Base-by-base conservation (phyloP, 331 rosid species). In the Malus hybrid region DNA sequence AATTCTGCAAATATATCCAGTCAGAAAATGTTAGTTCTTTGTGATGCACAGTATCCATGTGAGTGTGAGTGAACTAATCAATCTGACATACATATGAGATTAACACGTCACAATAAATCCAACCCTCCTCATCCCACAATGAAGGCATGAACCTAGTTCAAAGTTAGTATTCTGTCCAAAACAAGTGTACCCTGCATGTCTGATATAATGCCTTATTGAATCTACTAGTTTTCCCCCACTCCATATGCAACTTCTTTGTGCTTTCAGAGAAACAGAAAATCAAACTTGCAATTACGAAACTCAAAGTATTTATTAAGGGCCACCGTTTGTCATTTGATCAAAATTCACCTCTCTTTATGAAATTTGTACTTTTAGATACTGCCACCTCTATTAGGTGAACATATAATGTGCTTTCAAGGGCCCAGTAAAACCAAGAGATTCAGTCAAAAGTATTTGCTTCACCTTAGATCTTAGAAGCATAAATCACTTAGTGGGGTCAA, bases 341-440 rank as follows among this genome's bases (percentile, higher is more conserved):
- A 73, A 73, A 73, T 60, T 62, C 39, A 69, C 46, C 20, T 42
- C 54, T 63, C 79, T 73, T 74, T 33, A 70, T 71, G 60, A 36
- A 60, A 59, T 54, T 69, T 70, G 71, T 73, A 20, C 71, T 48
- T 71, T 70, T 79, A 29, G 77, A 70, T 69, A 69, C 60, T 50
- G 69, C 42, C 75, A 36, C 33, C 71, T 74, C 70, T 69, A 50
- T 42, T 61, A 42, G 77, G 69, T 73, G 69, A 61, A 27, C 69
- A 60, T 18, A 59, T n/a, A 61, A 5, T 60, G 29, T 73, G 59
- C 69, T 73, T 61, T 73, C 50, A 42, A 52, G 29, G 77, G 59
- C 32, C 44, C 69, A 61, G 44, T 36, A 39, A 29, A 61, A 60
- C 60, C 59, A 61, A 61, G 32, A 42, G 46, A 61, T 42, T 73